These are phyloP conservation scores for Aspergillus sclerotialis DNA, from an alignment of 2,329 filamentous ascomycete species.

Conservation along the genomic window DNA sequence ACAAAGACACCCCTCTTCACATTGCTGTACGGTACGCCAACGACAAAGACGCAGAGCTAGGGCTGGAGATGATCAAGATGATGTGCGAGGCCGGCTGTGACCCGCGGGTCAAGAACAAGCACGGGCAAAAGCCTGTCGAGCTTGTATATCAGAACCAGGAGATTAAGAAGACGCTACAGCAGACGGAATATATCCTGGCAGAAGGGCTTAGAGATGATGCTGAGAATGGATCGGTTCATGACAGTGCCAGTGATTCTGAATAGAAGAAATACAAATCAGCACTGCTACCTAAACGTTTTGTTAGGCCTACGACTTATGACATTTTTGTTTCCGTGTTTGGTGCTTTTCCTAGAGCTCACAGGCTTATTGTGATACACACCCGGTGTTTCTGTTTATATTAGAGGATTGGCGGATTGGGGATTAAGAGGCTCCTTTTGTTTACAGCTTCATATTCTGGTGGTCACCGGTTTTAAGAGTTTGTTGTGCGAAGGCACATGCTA, in stretches of 20 bases:
- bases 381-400: neutral
- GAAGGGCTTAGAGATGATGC: constrained; percentile 35
- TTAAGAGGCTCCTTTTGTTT: too few relatives aligned
- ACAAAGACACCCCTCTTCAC: constrained; percentile 42
- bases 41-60: constrained; percentile 38
- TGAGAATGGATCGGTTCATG: constrained; percentile 28
- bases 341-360: neutral
- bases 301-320: neutral
- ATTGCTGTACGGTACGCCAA: constrained; percentile 40
- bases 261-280: constrained; percentile 15
- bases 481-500: neutral
- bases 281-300: too few relatives aligned
- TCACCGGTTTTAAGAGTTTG: neutral
- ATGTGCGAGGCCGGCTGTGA: constrained; percentile 44
- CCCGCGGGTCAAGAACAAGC: constrained; percentile 42
- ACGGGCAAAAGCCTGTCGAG: constrained; percentile 39
- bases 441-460: too few relatives aligned
- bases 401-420: neutral
- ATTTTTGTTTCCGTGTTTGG: neutral
- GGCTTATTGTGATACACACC: neutral
- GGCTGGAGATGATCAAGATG: constrained; percentile 42
- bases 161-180: constrained; percentile 34
- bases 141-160: constrained; percentile 38
- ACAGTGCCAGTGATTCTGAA: constrained; percentile 37
- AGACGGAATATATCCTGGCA: constrained; percentile 41